Evolutionary conservation across 75 land plant species (phyloP).

Genomic region (Larix kaempferi): DNA sequence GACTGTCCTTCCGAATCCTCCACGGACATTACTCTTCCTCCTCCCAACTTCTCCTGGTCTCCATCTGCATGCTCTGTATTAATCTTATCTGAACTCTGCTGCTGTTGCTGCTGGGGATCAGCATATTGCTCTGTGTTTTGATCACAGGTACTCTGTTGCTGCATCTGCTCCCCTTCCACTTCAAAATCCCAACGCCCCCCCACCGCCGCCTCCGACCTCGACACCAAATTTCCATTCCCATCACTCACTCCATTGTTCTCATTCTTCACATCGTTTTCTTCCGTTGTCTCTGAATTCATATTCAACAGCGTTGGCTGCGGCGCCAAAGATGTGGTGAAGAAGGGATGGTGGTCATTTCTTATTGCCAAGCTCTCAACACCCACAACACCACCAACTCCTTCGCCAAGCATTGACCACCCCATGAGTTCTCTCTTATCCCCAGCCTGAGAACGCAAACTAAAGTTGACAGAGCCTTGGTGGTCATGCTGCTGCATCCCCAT

Average conservation of each 20-base stretch:
- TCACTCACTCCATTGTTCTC: neutral
- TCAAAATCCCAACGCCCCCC: conserved; percentile 5
- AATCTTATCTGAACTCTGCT: neutral
- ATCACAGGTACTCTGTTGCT: neutral
- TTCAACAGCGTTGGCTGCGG: neutral
- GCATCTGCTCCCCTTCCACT: neutral
- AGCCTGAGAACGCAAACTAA: neutral
- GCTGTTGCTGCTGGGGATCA: neutral
- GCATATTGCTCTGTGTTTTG: neutral
- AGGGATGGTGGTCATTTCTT: neutral
- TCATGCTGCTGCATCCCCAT: conserved; percentile 6
- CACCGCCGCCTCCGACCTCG: neutral
- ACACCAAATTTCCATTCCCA: neutral
- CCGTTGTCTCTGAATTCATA: neutral
- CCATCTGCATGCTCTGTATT: neutral
- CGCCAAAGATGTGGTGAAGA: neutral
- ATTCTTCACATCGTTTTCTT: neutral
- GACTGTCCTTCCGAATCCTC: neutral
- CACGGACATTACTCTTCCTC: neutral
- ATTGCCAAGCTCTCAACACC: conserved; percentile 7
- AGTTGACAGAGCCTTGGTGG: neutral
- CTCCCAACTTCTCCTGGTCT: no score
- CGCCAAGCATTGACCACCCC: conserved; percentile 5
- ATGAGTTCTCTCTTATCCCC: neutral
- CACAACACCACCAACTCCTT: neutral